These are phyloP conservation scores for Lentinula sp. DNA, from an alignment of 768 basidiomycete genomes.

Conservation along the genomic window DNA sequence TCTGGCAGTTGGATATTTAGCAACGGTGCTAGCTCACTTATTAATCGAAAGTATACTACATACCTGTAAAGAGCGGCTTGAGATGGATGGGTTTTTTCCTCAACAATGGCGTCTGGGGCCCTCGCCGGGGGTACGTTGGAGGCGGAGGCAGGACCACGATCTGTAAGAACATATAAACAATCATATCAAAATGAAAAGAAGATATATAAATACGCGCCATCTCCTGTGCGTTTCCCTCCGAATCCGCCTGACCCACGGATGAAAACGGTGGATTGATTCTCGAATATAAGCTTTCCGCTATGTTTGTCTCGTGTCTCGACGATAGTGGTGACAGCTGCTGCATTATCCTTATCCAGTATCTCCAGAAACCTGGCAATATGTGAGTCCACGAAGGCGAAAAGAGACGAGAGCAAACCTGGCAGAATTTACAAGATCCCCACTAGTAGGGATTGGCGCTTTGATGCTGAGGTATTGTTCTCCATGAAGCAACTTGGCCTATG, in stretches of 20 bases:
- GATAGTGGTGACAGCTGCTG: constrained; percentile 78
- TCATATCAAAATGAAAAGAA: neutral
- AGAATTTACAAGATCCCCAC: constrained; percentile 71
- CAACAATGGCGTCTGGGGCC: constrained; percentile 75
- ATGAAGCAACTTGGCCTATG: constrained; percentile 90
- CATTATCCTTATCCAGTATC: constrained; percentile 89
- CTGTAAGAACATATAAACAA: constrained; percentile 29
- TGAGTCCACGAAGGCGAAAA: neutral
- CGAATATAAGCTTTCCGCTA: constrained; percentile 78
- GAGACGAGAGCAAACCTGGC: constrained; percentile 43
- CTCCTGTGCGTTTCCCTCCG: constrained; percentile 82
- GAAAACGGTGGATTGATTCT: constrained; percentile 89
- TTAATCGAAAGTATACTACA: constrained; percentile 7
- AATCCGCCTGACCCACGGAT: constrained; percentile 95
- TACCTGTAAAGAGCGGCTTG: constrained; percentile 94
- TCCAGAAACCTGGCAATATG: constrained; percentile 52
- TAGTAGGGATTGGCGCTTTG: constrained; percentile 80
- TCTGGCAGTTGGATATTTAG: constrained; percentile 26
- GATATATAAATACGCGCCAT: constrained; percentile 39
- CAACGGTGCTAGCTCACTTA: neutral
- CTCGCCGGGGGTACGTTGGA: constrained; percentile 77
- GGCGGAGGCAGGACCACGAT: constrained; percentile 86
- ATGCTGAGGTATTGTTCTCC: constrained; percentile 95
- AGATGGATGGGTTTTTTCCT: constrained; percentile 76
- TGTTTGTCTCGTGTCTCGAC: constrained; percentile 76